phyloP scores from a whole-genome alignment of 2,329 filamentous ascomycete genomes.

The Epichloe glyceriae region DNA sequence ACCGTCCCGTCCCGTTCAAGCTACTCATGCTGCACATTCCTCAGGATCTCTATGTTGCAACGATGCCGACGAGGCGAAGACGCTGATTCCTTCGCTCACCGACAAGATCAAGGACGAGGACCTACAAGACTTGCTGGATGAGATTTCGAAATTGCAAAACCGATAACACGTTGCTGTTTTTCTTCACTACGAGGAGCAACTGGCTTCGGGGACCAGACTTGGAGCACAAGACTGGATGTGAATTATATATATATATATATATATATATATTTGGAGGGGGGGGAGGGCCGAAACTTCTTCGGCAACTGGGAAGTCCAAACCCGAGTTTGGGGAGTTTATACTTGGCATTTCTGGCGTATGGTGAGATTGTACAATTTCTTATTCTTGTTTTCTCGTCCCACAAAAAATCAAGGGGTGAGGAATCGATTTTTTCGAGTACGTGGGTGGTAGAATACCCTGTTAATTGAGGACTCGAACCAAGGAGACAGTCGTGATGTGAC shows the following conservation, averaged over 20 bases:
- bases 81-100: slow-evolving; percentile 75
- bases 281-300: neutral
- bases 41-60: slow-evolving; percentile 85
- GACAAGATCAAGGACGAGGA: slow-evolving; percentile 88
- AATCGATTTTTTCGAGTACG: neutral
- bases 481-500: neutral
- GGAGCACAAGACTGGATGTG: neutral
- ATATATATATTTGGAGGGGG: neutral
- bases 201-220: neutral
- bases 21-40: slow-evolving; percentile 1
- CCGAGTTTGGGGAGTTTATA: neutral
- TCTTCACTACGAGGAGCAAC: neutral
- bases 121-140: slow-evolving; percentile 74
- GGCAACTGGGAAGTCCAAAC: neutral
- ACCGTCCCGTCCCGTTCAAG: neutral
- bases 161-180: slow-evolving; percentile 12
- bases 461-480: neutral
- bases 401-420: neutral
- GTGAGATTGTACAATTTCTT: neutral
- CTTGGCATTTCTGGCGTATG: slow-evolving; percentile 4
- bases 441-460: neutral
- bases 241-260: neutral
- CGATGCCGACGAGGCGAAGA: slow-evolving; percentile 89
- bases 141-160: slow-evolving; percentile 67
- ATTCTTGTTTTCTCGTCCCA: neutral